These are phyloP conservation scores for Daldinia bambusicola DNA, from an alignment of 495 filamentous ascomycete species.

Conservation along the genomic window DNA sequence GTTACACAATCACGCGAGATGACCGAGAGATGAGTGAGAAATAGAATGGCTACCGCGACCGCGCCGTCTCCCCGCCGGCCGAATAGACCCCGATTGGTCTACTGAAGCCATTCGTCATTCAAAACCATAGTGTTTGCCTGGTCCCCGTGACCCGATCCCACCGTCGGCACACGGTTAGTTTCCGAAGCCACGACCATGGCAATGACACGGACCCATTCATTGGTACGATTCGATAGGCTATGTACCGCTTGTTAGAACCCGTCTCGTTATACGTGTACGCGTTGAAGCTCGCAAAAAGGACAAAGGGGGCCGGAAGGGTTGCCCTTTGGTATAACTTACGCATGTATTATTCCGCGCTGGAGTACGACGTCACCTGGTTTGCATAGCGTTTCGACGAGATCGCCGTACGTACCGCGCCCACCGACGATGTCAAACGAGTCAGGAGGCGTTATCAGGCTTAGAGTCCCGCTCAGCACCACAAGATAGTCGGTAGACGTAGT, in stretches of 20 bases:
- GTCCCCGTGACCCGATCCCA: constrained; percentile 11
- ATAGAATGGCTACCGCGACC: constrained; percentile 21
- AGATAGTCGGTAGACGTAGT: constrained; percentile 47
- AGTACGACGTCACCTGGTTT: constrained; percentile 42
- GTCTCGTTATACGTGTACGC: background rate
- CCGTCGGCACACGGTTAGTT: constrained; percentile 30
- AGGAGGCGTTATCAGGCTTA: constrained; percentile 40
- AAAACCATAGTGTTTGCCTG: constrained; percentile 22
- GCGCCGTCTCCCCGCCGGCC: constrained; percentile 14
- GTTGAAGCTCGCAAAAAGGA: background rate
- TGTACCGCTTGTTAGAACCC: constrained; percentile 17
- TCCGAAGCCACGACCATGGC: constrained; percentile 32
- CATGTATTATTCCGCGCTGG: constrained; percentile 47
- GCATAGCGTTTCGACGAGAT: constrained; percentile 38
- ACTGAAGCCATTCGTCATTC: constrained; percentile 41
- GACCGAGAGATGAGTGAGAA: constrained; percentile 23
- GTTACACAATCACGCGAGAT: constrained; percentile 23
- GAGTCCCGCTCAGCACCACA: constrained; percentile 36
- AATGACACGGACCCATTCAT: constrained; percentile 42
- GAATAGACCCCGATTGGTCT: constrained; percentile 15
- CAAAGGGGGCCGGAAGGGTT: background rate
- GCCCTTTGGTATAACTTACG: constrained; percentile 40
- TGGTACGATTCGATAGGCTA: constrained; percentile 43
- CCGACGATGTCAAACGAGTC: constrained; percentile 31
- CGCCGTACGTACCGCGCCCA: constrained; percentile 37